Base-by-base conservation (phyloP, 371 early-diverging fungal genomes). In the Lichtheimia hyalospora region DNA sequence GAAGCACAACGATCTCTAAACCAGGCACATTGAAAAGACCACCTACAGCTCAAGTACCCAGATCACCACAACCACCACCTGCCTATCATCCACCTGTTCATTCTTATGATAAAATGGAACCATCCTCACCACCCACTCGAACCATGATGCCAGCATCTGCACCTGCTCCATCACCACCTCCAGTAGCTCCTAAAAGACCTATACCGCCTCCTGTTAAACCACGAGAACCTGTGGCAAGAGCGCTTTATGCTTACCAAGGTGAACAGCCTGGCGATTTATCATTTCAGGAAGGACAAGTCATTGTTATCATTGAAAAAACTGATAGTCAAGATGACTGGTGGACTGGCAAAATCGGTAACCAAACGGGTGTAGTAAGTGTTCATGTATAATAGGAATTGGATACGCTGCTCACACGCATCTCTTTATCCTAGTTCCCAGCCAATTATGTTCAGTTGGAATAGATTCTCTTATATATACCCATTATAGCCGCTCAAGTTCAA, bases 291-390 rank as follows among this genome's bases (percentile, higher is more conserved):
- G 90, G 88, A n/a, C 92, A 93, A 68, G 61, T 89, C 14, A 90
- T 94, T 60, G 82, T 74, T 0, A 78, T 94, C 21, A 60, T 77
- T 21, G 77, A 87, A 56, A 79, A 82, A 48, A 85, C 87, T 1
- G 85, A 86, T 6, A 84, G 79, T 50, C 75, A 73, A n/a, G 80
- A 92, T 60, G 89, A 89, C 67, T 93, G 93, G 94, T 92, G 94
- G 94, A 82, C 81, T 28, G 94, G 93, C 14, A 75, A 57, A 52
- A 73, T 81, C 28, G 79, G 87, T 25, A 89, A 86, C 27, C 63
- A 70, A 57, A 79, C 77, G 58, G 94, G 94, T 21, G 64, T 72
- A 15, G 84, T 83, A 79, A 79, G 75, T 76, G 12, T 27, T 57
- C 1, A 1, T 34, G 6, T 34, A 34, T 5, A 8, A 10, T 0